These are phyloP conservation scores for Microglena sp. DNA, from an alignment of 139 green algal genomes.

Conservation along the genomic window DNA sequence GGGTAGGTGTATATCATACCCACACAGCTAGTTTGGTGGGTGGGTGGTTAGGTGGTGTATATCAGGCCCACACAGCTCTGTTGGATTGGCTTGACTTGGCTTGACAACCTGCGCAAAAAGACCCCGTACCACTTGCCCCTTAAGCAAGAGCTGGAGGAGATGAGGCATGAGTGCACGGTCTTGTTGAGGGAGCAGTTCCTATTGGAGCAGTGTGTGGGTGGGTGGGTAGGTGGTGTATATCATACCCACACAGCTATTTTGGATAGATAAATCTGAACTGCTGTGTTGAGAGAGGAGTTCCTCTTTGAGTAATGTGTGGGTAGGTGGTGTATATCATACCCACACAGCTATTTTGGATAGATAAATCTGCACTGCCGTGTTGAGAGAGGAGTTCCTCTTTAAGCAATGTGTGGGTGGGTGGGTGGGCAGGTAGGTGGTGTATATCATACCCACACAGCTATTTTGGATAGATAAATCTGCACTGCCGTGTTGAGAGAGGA, in stretches of 20 bases:
- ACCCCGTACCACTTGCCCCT: constrained; percentile 52
- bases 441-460: neutral
- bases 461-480: neutral
- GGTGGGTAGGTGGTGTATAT: neutral
- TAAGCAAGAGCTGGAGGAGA: constrained; percentile 55
- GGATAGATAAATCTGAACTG: neutral
- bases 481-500: too few relatives aligned
- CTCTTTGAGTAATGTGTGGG: neutral
- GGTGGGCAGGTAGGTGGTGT: neutral
- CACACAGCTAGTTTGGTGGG: too few relatives aligned
- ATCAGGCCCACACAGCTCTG: neutral
- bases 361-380: neutral
- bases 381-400: too few relatives aligned
- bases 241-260: neutral
- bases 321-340: constrained; percentile 38
- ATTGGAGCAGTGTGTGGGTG: constrained; percentile 45
- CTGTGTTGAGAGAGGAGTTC: neutral
- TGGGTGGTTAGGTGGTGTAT: neutral
- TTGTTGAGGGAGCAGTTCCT: constrained; percentile 49
- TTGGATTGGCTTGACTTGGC: constrained; percentile 28
- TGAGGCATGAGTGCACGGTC: constrained; percentile 46
- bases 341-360: neutral
- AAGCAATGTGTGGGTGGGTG: neutral
- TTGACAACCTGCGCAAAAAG: constrained; percentile 47
- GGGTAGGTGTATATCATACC: neutral